Evolutionary conservation across 1,139 yeast genomes (phyloP).

Genomic region (Hanseniaspora gamundiae): DNA sequence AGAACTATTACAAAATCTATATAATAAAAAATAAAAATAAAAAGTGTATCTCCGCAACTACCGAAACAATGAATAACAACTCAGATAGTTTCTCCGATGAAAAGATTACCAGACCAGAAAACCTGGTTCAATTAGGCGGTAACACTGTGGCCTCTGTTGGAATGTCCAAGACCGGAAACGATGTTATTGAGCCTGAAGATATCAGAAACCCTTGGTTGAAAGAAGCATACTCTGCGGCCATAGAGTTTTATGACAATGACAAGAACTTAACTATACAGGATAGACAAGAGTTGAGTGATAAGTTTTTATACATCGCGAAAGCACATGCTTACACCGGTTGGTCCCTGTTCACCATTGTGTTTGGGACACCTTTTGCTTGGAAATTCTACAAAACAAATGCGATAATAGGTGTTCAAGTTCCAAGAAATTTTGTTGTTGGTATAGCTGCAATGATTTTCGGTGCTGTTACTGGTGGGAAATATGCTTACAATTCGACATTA

Average conservation of each 20-base stretch:
- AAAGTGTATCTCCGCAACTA: neutral
- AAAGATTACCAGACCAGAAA: neutral
- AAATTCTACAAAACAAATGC: slow-evolving; percentile 22
- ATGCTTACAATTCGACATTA: slow-evolving; percentile 20
- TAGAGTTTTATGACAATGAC: slow-evolving; percentile 21
- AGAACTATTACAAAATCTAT: too few relatives aligned
- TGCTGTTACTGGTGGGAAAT: slow-evolving; percentile 22
- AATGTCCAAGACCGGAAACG: slow-evolving; percentile 2
- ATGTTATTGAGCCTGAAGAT: slow-evolving; percentile 5
- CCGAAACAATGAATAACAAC: neutral
- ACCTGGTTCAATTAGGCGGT: neutral
- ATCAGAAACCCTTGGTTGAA: slow-evolving; percentile 19
- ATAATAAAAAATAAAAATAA: neutral
- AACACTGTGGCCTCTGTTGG: neutral
- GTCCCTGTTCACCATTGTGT: slow-evolving; percentile 23
- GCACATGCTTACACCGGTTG: slow-evolving; percentile 24
- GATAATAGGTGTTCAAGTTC: slow-evolving; percentile 26
- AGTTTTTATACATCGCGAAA: slow-evolving; percentile 16
- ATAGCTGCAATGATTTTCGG: slow-evolving; percentile 23
- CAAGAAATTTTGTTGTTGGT: slow-evolving; percentile 25
- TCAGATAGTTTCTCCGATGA: neutral
- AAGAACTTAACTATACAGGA: slow-evolving; percentile 19
- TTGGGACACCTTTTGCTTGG: slow-evolving; percentile 23
- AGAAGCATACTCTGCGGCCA: slow-evolving; percentile 22
- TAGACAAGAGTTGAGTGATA: slow-evolving; percentile 17